Percentiles rank a stretch among this genome's conserved stretches.
These are phyloP conservation scores for Plasmodium knowlesi DNA, from an alignment of 169 alveolate species.

Conservation along the genomic window DNA sequence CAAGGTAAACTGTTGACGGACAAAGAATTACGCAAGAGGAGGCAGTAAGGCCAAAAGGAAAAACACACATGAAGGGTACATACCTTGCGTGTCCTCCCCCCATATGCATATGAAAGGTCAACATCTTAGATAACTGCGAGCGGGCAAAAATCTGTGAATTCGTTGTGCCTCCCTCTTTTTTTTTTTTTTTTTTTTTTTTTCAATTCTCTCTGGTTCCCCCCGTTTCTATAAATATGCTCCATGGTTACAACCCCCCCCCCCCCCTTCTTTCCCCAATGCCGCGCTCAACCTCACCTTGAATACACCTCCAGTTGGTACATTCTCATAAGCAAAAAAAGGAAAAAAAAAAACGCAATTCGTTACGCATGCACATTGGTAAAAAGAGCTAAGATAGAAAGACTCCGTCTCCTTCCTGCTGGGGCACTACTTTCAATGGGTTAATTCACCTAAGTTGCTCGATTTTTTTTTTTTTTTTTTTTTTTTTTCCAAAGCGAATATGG, in stretches of 20 bases:
- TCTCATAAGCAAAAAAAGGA: neutral
- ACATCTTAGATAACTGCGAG: neutral
- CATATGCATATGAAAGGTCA: neutral
- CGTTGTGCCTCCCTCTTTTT: neutral
- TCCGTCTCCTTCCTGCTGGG: neutral
- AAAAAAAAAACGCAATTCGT: neutral
- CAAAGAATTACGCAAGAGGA: neutral
- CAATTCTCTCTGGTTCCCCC: neutral
- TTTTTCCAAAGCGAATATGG: neutral
- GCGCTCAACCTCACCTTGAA: neutral
- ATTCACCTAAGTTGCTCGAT: neutral
- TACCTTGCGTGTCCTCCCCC: neutral
- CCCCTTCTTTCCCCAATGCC: neutral
- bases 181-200: neutral
- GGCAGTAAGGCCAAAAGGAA: neutral
- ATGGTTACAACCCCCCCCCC: neutral
- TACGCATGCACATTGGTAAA: neutral
- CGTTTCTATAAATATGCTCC: neutral
- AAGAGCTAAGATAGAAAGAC: neutral
- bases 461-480: no score
- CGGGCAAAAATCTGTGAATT: neutral
- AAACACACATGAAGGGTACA: neutral
- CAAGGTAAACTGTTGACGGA: neutral
- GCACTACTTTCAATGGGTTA: neutral
- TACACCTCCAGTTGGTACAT: neutral